Evolutionary conservation across 1,284 basidiomycete genomes (phyloP), one percentile per base, ranked within the genome.

Genomic region (Trametes hirsuta): DNA sequence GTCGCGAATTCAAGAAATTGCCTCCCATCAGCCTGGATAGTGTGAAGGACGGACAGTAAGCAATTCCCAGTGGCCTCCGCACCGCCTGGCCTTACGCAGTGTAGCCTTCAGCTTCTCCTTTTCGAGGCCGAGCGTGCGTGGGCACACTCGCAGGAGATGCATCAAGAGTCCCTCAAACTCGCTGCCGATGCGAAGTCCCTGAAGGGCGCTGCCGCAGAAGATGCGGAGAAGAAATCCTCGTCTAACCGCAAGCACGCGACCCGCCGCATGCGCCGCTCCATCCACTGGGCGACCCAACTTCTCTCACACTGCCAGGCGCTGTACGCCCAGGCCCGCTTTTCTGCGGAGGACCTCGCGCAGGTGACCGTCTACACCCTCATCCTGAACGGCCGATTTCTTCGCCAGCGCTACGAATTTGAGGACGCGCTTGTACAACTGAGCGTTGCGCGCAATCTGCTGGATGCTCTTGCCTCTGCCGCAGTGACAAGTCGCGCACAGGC

Each of bases 101-200:
- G 35, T 34, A 93, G 91, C 68, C 82, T 96, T 8, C 88, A 96
- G 67, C 81, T 97, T 1, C 78, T 95, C 42, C 82, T 97, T 10
- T 90, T 95, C 69, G 93, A 95, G 72, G 85, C 94, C 6, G 95
- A 98, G 75, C 86, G 95, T 49, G 91, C 94, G n/a, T 95, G 94
- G 86, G 88, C 93, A 0, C 88, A 93, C 74, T 88, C 94, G 9
- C 93, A 95, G 75, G 93, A 95, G 65, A 82, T 96, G 42, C 79
- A 83, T 55, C 74, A 83, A 2, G 75, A 82, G 54, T 78, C 87
- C 11, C 75, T 83, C 14, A 81, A 84, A 49, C 83, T 85, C 15
- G 72, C 67, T 0, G 55, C 64, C 6, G 63, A 65, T 36, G 61
- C 67, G 11, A 71, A 70, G 40, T 45, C 57, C 0, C 39, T 75